Base-by-base conservation (phyloP, 768 basidiomycete genomes). In the Tricholoma bakamatsutake region DNA sequence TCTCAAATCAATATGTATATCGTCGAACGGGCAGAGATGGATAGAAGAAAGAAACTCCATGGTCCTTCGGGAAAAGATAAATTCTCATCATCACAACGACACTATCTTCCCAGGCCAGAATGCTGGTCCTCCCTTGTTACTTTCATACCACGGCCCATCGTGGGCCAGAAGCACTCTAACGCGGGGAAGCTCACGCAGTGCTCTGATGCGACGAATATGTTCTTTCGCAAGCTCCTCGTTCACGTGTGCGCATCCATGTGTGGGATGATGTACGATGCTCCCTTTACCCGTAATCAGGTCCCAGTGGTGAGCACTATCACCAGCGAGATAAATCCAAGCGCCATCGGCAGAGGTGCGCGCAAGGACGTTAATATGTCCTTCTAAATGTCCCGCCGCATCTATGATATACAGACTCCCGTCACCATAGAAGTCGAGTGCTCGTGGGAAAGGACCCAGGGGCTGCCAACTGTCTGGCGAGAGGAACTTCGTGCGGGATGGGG, bases 391-490 rank as follows among this genome's bases (percentile, higher is more conserved):
- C 1, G 82, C 74, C 1, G 82, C 75, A 59, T 85, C 79, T 56
- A 85, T 62, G 58, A 85, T 72, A 60, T 80, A 84, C 33, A 83
- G 62, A 59, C 78, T 80, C 8, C 83, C 83, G 57, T 87, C 83
- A 17, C 74, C 74, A 59, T 77, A 83, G 61, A 74, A 77, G 67
- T 85, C 81, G 17, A 77, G 61, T 4, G 79, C 77, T 18, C 64
- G 72, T 27, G 79, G 77, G 17, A 63, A 65, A 1, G 59, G 59
- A 2, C 62, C 64, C 1, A 63, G 21, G 6, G 64, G 54, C n/a
- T 55, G 52, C 62, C 62, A 63, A n/a, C 53, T 50, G 4, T 15
- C 21, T 10, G 58, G 42, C 2, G 56, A 55, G 15, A 65, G 60
- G 37, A 57, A 63, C 11, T 52, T 12, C 11, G 54, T 61, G 50